phyloP scores from a whole-genome alignment of 169 alveolate genomes.

The Cyclospora cayetanensis region DNA sequence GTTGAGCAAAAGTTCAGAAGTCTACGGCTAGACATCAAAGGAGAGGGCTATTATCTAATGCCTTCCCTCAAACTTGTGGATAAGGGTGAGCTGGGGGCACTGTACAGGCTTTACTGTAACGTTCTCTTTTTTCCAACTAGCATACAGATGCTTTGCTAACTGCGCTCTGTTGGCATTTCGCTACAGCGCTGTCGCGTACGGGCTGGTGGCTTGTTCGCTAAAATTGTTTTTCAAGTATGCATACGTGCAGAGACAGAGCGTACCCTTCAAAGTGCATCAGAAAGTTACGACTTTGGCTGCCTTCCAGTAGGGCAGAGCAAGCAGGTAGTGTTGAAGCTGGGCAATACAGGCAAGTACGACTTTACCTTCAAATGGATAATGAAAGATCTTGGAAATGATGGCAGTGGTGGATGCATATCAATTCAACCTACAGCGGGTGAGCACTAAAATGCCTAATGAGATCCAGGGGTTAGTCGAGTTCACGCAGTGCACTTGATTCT shows the following conservation, averaged over 20 bases:
- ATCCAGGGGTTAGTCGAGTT: no score
- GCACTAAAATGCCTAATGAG: no score
- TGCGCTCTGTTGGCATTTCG: no score
- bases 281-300: conserved; percentile 84
- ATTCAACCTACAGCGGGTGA: conserved; percentile 54
- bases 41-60: conserved; percentile 89
- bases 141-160: no score
- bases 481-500: no score
- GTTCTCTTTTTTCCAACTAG: no score
- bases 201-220: no score
- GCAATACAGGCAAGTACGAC: conserved; percentile 89
- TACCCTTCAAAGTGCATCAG: conserved; percentile 69
- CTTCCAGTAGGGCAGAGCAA: conserved; percentile 89
- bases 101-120: no score
- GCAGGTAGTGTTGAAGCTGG: conserved; percentile 82
- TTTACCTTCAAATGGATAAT: conserved; percentile 91
- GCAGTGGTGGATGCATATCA: conserved; percentile 34
- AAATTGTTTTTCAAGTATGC: no score
- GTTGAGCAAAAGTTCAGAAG: conserved; percentile 90
- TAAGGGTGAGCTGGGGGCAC: conserved; percentile 75
- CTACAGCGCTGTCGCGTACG: no score
- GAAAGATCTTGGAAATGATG: neutral
- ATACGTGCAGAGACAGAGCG: conserved; percentile 76
- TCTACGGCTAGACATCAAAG: conserved; percentile 92
- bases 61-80: conserved; percentile 79